These are phyloP conservation scores for Boletellus emodensis DNA, from an alignment of 768 basidiomycete species.

Conservation along the genomic window DNA sequence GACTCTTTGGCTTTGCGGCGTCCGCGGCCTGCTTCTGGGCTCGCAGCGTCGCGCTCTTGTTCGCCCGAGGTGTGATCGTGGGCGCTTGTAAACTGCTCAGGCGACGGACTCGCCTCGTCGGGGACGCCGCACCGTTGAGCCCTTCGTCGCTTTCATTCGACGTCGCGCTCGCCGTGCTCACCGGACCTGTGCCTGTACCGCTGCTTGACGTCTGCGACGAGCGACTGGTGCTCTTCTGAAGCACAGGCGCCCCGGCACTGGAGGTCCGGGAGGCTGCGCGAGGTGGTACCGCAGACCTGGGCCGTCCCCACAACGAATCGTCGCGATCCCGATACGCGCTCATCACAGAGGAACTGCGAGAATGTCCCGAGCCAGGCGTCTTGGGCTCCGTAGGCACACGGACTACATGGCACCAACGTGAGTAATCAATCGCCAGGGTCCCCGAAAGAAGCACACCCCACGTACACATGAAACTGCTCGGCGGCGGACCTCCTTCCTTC, in stretches of 20 bases:
- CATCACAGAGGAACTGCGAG: constrained; percentile 42
- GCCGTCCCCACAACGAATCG: constrained; percentile 11
- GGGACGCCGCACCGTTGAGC: constrained; percentile 13
- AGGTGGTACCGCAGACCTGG: constrained; percentile 24
- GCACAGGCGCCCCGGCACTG: constrained; percentile 9
- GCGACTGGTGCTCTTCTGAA: constrained; percentile 19
- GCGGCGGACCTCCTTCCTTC: constrained; percentile 48
- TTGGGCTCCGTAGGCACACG: constrained; percentile 41
- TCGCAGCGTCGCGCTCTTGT: constrained; percentile 69
- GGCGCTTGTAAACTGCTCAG: constrained; percentile 58
- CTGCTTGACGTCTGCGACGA: constrained; percentile 27
- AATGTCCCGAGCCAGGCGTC: constrained; percentile 35
- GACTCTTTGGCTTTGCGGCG: constrained; percentile 31
- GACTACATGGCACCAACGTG: constrained; percentile 34
- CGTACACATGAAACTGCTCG: constrained; percentile 71
- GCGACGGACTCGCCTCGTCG: constrained; percentile 39
- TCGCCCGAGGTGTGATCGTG: constrained; percentile 62
- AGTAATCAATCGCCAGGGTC: too few species aligned
- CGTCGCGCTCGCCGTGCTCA: constrained; percentile 25
- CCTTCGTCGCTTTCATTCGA: constrained; percentile 24
- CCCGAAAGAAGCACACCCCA: constrained; percentile 6
- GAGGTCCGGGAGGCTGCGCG: constrained; percentile 44
- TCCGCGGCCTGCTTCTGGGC: constrained; percentile 56
- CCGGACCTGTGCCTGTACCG: constrained; percentile 23
- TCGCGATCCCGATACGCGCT: constrained; percentile 24